Base-by-base conservation (phyloP, 2,329 filamentous ascomycete species). In the Uncinocarpus reesii region DNA sequence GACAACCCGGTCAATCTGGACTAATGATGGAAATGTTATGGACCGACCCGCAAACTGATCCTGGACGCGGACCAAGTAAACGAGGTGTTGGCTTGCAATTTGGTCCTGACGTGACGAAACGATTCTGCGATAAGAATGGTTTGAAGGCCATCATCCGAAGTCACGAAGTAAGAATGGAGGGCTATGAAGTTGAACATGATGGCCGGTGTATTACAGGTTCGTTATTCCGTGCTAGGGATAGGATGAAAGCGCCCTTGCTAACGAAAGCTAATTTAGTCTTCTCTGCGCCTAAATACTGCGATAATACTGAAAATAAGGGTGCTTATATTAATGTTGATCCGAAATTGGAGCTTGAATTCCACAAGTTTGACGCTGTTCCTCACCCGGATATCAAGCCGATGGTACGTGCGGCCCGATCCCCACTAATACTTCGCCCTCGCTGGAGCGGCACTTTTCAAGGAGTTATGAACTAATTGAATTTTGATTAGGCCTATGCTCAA, bases 21-120 rank as follows among this genome's bases (percentile, higher is more conserved):
- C 71, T 98, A 59, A 98, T 98, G 92, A 98, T 98, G 92, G 92
- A 98, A 70, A 98, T 98, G 92, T 78, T 98, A 40, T 98, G 92
- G 92, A 96, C 92, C 0, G 92, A 98, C 63, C 92, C 92, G 2
- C 92, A 98, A 65, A 77, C 84, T 0, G 76, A 81, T 57, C 81
- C 84, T 23, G 92, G 92, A 45, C 81, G 92, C 57, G 87, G 89
- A 7, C 92, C 92, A 37, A 95, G 88, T 73, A 98, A 98, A 75
- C 80, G 92, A 63, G 92, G 92, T 56, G 90, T 98, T 16, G 92
- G 92, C 45, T 78, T 96, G 69, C 89, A 96, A 64, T 98, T 98
- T 59, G 92, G 92, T 0, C 92, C 92, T 0, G 92, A 98, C 63
- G 81, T 98, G 50, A 98, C 92, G 18, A 94, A 93, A 72, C 78